Conservation (phyloP, 306 rosid genomes). For the Quercus variabilis region DNA sequence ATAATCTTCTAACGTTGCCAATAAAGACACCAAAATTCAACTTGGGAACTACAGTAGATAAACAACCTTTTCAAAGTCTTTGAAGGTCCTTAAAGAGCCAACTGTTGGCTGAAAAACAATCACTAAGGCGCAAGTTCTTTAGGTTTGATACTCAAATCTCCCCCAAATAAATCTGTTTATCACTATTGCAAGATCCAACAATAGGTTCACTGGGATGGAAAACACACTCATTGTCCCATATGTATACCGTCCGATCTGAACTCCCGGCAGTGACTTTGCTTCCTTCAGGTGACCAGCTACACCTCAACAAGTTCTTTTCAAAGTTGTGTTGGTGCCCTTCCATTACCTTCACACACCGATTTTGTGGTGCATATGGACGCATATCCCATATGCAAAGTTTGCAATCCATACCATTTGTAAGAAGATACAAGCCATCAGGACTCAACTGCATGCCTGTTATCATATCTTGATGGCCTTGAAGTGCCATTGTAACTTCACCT, state of each 20-base stretch:
- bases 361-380: conserved; percentile 97
- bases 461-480: conserved; percentile 97
- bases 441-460: conserved; percentile 89
- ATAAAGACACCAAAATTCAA: background rate
- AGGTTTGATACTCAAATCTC: conserved; percentile 45
- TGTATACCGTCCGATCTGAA: conserved; percentile 88
- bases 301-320: conserved; percentile 79
- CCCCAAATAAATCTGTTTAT: conserved; percentile 85
- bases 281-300: conserved; percentile 92
- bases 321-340: conserved; percentile 98
- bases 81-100: background rate
- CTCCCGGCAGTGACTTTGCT: conserved; percentile 92
- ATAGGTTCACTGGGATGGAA: conserved; percentile 87
- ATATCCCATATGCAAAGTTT: conserved; percentile 96
- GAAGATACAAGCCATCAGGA: conserved; percentile 97
- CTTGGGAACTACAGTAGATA: background rate
- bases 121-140: background rate
- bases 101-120: background rate
- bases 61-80: background rate
- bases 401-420: conserved; percentile 95
- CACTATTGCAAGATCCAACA: conserved; percentile 85
- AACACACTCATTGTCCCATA: conserved; percentile 84
- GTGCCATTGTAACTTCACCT: conserved; percentile 84
- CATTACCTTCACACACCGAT: conserved; percentile 83
- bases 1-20: background rate